Evolutionary conservation across 352 stramenopile genomes (phyloP).

Genomic region (Phytophthora pluvialis): DNA sequence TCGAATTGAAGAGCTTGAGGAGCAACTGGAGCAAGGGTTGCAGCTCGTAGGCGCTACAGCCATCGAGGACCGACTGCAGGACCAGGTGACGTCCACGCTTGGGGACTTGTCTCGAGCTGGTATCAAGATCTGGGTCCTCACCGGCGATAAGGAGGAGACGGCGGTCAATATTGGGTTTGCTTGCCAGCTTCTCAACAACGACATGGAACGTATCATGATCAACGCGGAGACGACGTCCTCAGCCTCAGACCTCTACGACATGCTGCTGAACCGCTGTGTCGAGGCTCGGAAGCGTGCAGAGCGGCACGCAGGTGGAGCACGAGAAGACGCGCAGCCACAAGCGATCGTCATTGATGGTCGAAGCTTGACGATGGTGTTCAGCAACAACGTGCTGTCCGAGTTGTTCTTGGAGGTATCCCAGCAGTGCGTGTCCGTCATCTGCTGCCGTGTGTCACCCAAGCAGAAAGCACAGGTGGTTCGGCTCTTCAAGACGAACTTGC

Average conservation of each 20-base stretch:
- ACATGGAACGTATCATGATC: constrained; percentile 93
- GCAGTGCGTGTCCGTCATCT: constrained; percentile 88
- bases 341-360: constrained; percentile 81
- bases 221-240: constrained; percentile 69
- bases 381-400: constrained; percentile 69
- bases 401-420: constrained; percentile 89
- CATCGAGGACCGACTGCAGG: constrained; percentile 85
- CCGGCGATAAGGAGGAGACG: constrained; percentile 94
- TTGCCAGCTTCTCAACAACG: constrained; percentile 95
- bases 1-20: constrained; percentile 83
- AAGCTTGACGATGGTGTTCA: constrained; percentile 81
- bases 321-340: constrained; percentile 31
- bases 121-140: constrained; percentile 90
- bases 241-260: constrained; percentile 63
- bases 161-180: constrained; percentile 97
- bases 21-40: constrained; percentile 75
- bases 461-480: constrained; percentile 92
- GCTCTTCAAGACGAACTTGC: constrained; percentile 86
- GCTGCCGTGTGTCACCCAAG: constrained; percentile 92
- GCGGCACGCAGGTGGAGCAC: constrained; percentile 17
- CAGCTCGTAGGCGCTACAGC: constrained; percentile 80
- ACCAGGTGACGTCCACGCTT: constrained; percentile 78
- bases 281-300: constrained; percentile 49
- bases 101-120: constrained; percentile 73
- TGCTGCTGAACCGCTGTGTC: constrained; percentile 56